A percentile compares a stretch with the other conserved stretches of the same genome.
Conservation (phyloP, 2,329 filamentous ascomycete genomes). For the Rhynchosporium secalis region DNA sequence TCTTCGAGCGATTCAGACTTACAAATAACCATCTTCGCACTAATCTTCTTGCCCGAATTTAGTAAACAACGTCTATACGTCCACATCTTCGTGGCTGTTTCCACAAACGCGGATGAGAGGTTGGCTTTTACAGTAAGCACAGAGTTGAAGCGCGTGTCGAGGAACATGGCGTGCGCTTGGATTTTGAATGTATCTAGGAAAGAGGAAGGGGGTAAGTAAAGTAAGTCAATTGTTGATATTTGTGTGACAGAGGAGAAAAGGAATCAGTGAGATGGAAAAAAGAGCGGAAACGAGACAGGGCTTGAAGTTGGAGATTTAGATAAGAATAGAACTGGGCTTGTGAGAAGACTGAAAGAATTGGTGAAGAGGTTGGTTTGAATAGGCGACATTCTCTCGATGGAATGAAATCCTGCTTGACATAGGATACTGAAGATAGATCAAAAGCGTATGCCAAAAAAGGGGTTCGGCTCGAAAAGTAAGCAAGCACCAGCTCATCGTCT, state of each 20-base stretch:
- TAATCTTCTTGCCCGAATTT: constrained; percentile 52
- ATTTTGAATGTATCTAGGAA: constrained; percentile 69
- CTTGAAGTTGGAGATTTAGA: no score
- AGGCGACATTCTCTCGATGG: no score
- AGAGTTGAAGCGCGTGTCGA: constrained; percentile 78
- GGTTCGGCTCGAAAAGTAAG: no score
- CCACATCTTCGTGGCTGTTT: constrained; percentile 76
- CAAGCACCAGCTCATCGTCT: no score
- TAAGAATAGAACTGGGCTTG: no score
- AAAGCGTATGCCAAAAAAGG: no score
- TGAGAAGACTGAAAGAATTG: no score
- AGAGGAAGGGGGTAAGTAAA: neutral
- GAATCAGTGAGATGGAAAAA: constrained; percentile 10
- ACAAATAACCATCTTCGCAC: constrained; percentile 55
- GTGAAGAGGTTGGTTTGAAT: no score
- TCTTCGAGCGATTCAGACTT: neutral
- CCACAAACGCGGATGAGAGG: constrained; percentile 70
- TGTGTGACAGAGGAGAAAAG: neutral
- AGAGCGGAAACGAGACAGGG: neutral
- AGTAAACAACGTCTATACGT: constrained; percentile 62
- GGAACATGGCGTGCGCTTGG: constrained; percentile 81
- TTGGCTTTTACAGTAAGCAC: constrained; percentile 68
- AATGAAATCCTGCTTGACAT: no score
- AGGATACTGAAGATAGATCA: no score
- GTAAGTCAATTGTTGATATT: neutral